These are phyloP conservation scores for Hondaea fermentalgiana DNA, from an alignment of 108 stramenopile species.

Conservation along the genomic window DNA sequence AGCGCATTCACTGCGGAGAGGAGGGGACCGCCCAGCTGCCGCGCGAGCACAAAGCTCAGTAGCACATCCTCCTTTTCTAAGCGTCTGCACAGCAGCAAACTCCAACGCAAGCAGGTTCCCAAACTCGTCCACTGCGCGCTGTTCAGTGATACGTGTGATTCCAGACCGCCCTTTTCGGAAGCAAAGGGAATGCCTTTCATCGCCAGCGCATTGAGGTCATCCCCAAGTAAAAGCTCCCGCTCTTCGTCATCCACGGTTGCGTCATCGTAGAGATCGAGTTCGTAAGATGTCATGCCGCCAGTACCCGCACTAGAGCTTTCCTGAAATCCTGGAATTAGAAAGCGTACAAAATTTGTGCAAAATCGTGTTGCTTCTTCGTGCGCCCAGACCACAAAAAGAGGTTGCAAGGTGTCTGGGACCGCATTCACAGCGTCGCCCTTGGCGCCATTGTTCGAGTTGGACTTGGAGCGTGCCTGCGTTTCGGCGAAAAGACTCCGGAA, in stretches of 20 bases:
- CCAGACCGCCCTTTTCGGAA: neutral
- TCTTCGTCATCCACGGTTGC: neutral
- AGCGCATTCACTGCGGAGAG: neutral
- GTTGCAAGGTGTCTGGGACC: neutral
- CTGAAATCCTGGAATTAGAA: neutral
- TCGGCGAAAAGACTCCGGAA: neutral
- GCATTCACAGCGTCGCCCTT: too few relatives aligned
- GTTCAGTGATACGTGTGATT: neutral
- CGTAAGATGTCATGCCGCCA: neutral
- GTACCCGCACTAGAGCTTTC: neutral
- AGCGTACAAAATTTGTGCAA: neutral
- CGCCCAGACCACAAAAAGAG: neutral
- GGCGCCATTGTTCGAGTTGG: too few relatives aligned
- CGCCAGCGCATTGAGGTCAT: neutral
- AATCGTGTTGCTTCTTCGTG: neutral
- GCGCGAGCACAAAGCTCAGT: neutral
- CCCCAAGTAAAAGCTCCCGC: neutral
- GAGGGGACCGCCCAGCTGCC: neutral
- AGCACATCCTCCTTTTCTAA: neutral
- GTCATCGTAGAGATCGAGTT: neutral
- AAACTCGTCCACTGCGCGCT: neutral
- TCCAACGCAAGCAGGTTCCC: neutral
- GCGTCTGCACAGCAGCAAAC: neutral
- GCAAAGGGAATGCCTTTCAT: conserved; percentile 1
- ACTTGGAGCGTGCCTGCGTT: neutral